Evolutionary conservation across 352 stramenopile genomes (phyloP).

Genomic region (Phytophthora capsici): DNA sequence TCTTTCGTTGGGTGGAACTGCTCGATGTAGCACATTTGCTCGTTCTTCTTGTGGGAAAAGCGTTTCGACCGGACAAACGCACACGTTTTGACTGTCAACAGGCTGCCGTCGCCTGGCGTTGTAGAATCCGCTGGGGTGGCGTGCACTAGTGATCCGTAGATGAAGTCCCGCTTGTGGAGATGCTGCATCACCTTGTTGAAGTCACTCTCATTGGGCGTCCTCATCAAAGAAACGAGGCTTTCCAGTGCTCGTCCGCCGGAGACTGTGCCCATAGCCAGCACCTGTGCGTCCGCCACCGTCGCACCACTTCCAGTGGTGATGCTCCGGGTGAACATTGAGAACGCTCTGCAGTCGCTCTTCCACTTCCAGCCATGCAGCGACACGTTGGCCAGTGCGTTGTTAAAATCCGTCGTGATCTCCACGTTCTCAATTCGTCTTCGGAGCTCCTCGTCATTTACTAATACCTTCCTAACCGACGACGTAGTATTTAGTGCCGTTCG

Average conservation of each 20-base stretch:
- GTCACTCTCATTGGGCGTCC: constrained; percentile 37
- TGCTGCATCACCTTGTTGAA: constrained; percentile 49
- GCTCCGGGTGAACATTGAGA: constrained; percentile 38
- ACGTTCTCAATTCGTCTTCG: constrained; percentile 29
- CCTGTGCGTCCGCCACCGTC: constrained; percentile 21
- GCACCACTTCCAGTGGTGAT: constrained; percentile 16
- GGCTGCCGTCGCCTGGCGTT: constrained; percentile 4
- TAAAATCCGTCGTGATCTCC: constrained; percentile 30
- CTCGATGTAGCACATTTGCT: constrained; percentile 49
- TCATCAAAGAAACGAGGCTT: constrained; percentile 26
- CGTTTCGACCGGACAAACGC: constrained; percentile 37
- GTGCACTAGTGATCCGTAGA: constrained; percentile 56
- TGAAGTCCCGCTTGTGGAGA: constrained; percentile 51
- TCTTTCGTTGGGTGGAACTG: constrained; percentile 43
- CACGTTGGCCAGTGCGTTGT: constrained; percentile 36
- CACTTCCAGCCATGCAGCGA: constrained; percentile 45
- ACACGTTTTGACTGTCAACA: constrained; percentile 43
- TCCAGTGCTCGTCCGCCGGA: constrained; percentile 31
- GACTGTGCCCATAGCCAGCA: constrained; percentile 43
- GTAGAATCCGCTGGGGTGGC: constrained; percentile 8
- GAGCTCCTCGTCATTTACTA: constrained; percentile 42
- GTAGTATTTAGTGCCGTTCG: constrained; percentile 10
- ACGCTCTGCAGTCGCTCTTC: constrained; percentile 35
- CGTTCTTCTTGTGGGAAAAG: constrained; percentile 44
- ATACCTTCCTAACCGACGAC: constrained; percentile 19